Base-by-base conservation (phyloP, 2,329 filamentous ascomycete genomes). In the Xylariaceae sp. region DNA sequence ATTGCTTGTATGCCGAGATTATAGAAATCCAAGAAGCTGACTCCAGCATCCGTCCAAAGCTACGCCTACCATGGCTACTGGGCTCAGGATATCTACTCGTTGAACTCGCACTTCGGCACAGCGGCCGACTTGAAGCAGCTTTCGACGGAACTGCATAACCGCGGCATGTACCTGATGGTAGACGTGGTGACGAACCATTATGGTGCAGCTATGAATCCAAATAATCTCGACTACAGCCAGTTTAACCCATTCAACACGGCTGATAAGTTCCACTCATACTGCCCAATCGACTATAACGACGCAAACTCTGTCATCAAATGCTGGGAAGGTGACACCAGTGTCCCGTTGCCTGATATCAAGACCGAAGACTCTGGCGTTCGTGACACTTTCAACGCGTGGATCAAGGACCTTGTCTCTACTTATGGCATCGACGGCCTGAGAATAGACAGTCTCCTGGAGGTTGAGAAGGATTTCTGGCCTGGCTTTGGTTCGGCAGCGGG, bases 51-150 rank as follows among this genome's bases (percentile, higher is more conserved):
- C 9, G 3, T 29, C 4, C 3, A 43, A 36, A 72, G 77, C 7
- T 64, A 73, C 17, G 73, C 77, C 8, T 81, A 79, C 57, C 76
- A 82, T 50, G 79, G 79, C 6, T 83, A 81, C 66, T 82, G 80
- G 80, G 78, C 79, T n/a, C 74, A 80, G 57, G 74, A 82, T 52
- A 73, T 82, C 19, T 80, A 81, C 63, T 64, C 70, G 7, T 64
- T 86, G 28, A 89, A 90, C 66, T 81, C 82, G 1, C 78, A 82
- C 19, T 89, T 88, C 61, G 87, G 87, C 4, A 83, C 87, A 66
- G 71, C 83, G 64, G 76, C 79, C 7, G 76, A 86, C 58, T 70
- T 87, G 33, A 72, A 73, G 37, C 76, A 73, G 9, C 75, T 87
- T 4, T 76, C 82, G 0, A 59, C 70, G 7, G 83, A 78, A 4